A percentile compares a stretch with the other conserved stretches of the same genome.
Conservation (phyloP, 257 asterid genomes). For the Lycium ferocissimum region DNA sequence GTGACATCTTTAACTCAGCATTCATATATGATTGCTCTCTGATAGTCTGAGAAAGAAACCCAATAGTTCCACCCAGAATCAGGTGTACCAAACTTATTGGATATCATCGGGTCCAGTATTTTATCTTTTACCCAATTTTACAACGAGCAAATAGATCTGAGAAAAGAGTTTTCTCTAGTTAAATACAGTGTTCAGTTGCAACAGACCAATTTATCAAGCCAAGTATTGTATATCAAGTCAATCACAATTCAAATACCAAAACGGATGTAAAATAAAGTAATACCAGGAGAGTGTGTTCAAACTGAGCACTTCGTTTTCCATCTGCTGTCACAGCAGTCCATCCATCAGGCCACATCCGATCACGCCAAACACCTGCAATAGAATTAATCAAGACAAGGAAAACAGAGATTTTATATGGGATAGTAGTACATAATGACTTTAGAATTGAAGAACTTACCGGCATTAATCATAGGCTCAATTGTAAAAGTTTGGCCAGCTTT, state of each 20-base stretch:
- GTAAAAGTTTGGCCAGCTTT: slow-evolving; percentile 96
- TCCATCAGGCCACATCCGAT: slow-evolving; percentile 99
- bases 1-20: neutral
- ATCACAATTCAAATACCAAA: neutral
- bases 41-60: neutral
- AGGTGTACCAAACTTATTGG: neutral
- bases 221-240: neutral
- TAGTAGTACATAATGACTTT: neutral
- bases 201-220: neutral
- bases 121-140: neutral
- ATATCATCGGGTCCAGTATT: neutral
- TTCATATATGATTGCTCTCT: neutral
- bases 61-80: neutral
- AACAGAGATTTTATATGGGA: slow-evolving; percentile 1
- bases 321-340: slow-evolving; percentile 97
- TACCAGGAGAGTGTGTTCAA: slow-evolving; percentile 96
- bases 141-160: neutral
- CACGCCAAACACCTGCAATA: slow-evolving; percentile 85
- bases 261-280: neutral
- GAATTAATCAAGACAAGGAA: slow-evolving; percentile 26
- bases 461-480: slow-evolving; percentile 94
- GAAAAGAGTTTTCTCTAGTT: neutral
- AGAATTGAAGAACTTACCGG: slow-evolving; percentile 51
- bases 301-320: slow-evolving; percentile 96
- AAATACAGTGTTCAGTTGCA: slow-evolving; percentile 1